phyloP scores from a whole-genome alignment of 768 basidiomycete genomes.

The Butyriboletus loyo region DNA sequence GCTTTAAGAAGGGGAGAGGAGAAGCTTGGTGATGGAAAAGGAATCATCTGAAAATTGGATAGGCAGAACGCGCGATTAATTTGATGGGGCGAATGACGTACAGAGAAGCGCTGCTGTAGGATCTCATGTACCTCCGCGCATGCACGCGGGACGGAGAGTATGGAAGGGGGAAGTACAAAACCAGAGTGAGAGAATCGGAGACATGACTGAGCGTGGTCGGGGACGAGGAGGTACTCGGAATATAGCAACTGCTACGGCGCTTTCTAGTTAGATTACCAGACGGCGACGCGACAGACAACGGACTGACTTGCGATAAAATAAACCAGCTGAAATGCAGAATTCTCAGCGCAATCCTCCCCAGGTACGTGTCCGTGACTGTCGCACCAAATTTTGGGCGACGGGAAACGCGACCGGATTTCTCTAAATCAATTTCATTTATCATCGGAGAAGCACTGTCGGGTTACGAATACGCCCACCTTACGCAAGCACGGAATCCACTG shows the following conservation, averaged over 20 bases:
- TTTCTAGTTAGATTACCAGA: slow-evolving; percentile 10
- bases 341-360: slow-evolving; percentile 26
- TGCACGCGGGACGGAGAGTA: slow-evolving; percentile 19
- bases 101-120: slow-evolving; percentile 30
- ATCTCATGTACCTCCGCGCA: slow-evolving; percentile 25
- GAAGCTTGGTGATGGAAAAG: slow-evolving; percentile 34
- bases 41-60: slow-evolving; percentile 30
- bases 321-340: slow-evolving; percentile 8
- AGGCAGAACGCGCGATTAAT: slow-evolving; percentile 32
- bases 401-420: slow-evolving; percentile 7
- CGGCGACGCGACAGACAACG: slow-evolving; percentile 19
- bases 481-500: slow-evolving; percentile 6
- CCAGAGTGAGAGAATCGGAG: slow-evolving; percentile 15
- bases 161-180: slow-evolving; percentile 14
- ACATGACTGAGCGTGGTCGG: too few relatives aligned
- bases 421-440: slow-evolving; percentile 28
- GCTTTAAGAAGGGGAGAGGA: slow-evolving; percentile 33
- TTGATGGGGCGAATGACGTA: slow-evolving; percentile 33
- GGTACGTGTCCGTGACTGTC: slow-evolving; percentile 20
- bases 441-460: slow-evolving; percentile 16
- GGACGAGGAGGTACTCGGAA: too few relatives aligned
- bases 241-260: slow-evolving; percentile 8
- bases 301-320: too few relatives aligned
- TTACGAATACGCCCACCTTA: slow-evolving; percentile 24
- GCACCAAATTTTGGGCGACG: slow-evolving; percentile 15